Evolutionary conservation across 495 filamentous ascomycete species (phyloP), one percentile per base, ranked within the genome.

Genomic region (Paragyromitra xinjiangensis): DNA sequence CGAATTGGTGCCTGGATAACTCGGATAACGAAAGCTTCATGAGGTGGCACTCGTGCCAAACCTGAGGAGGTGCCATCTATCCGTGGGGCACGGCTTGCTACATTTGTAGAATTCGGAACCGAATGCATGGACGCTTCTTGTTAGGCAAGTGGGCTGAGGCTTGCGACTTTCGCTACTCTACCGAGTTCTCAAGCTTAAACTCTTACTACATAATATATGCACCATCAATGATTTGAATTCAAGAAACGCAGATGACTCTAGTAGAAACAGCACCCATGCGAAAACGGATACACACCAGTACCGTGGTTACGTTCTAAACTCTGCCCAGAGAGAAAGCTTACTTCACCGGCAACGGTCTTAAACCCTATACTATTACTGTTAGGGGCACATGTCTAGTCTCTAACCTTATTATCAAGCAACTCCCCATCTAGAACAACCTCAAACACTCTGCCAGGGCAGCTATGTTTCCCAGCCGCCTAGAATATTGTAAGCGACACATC

Each of bases 321-420:
- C 26, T 3, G 56, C 39, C n/a, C n/a, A 42, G 22, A 63, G 7
- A 9, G 16, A 40, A 7, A 39, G 4, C 69, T 71, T 70, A 45
- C 19, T 19, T 22, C 12, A 12, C 56, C 42, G 7, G 19, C 40
- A 50, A 45, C 19, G 66, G 58, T 61, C 55, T 61, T 50, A 24
- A 39, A 55, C 26, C 29, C 26, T 12, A 16, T 22, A 63, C 5
- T 40, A 42, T 11, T 44, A 56, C 11, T 29, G 59, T 9, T 73
- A 22, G 58, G 37, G 0, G 37, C 37, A 42, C 59, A 58, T 37
- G 55, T 58, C 5, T 29, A 26, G 24, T 37, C 6, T 8, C n/a
- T 4, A 64, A 62, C 26, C 14, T 39, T 51, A 63, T 55, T 76
- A 64, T 48, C 66, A 76, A 64, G 66, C 58, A 71, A 68, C 37